Conservation (phyloP, 2,329 filamentous ascomycete genomes). For the Phymatotrichopsis omnivora region DNA sequence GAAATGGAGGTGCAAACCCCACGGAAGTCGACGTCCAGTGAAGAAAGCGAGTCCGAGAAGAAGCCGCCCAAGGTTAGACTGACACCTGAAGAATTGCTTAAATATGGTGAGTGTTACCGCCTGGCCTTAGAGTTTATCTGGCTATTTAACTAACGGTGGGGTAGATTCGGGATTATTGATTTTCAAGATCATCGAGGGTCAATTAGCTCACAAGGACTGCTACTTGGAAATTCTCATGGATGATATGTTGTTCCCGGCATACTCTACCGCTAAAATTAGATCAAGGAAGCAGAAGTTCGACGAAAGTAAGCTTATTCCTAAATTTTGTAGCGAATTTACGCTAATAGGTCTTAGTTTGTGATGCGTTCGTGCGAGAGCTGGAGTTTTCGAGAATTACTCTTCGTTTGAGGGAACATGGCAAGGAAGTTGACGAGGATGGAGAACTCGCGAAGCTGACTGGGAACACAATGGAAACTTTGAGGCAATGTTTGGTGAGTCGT, state of each 20-base stretch:
- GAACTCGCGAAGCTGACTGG: constrained; percentile 74
- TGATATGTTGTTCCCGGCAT: constrained; percentile 86
- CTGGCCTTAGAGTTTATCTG: neutral
- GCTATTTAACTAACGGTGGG: constrained; percentile 33
- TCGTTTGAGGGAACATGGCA: constrained; percentile 69
- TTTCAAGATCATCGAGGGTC: constrained; percentile 85
- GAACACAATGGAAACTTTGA: constrained; percentile 75
- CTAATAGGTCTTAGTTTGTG: constrained; percentile 50
- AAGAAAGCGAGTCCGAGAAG: constrained; percentile 41
- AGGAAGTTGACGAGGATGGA: constrained; percentile 60
- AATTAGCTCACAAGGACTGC: constrained; percentile 64
- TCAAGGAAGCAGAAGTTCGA: constrained; percentile 63
- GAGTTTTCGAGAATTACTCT: constrained; percentile 91
- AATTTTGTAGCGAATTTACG: neutral
- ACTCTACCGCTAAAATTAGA: constrained; percentile 66
- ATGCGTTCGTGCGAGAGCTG: constrained; percentile 93
- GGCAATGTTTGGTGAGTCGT: constrained; percentile 65
- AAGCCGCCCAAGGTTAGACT: constrained; percentile 67
- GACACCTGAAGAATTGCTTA: constrained; percentile 65
- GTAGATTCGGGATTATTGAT: constrained; percentile 82
- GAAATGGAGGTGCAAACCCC: constrained; percentile 40
- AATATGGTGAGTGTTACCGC: constrained; percentile 53
- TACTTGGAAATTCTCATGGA: constrained; percentile 86
- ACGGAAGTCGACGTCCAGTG: constrained; percentile 36
- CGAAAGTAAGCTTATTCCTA: constrained; percentile 49